Base-by-base conservation (phyloP, 2,329 filamentous ascomycete species). In the Monilinia laxa region DNA sequence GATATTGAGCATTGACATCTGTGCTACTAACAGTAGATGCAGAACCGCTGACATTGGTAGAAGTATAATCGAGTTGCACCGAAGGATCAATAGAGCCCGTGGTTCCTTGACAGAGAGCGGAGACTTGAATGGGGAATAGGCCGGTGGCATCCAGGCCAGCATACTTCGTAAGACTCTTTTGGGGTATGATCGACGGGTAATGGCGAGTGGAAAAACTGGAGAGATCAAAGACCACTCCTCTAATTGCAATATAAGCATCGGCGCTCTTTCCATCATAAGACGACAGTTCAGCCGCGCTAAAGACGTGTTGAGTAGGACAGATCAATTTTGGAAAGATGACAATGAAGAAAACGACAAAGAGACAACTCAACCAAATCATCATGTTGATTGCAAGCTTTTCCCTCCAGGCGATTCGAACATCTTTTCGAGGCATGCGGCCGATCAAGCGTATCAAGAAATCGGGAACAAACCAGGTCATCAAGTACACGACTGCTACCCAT, bases 361-460 rank as follows among this genome's bases (percentile, higher is more conserved):
- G 81, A 79, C 94, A 98, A 76, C 85, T 86, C 67, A 94, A 81
- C 95, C 96, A 99, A 76, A 99, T 99, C 75, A 98, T 85, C 77
- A 99, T 83, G 81, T 99, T 99, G 84, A 99, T 99, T 64, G 95
- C 94, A 68, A 99, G 78, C 83, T 99, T 99, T 78, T 99, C 95
- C 76, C 95, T 86, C 95, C 95, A 99, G 0, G 95, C 95, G 77
- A 90, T 84, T 31, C 93, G 90, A 11, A 99, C 87, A 77, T 99
- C 95, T 76, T 96, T 96, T 69, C 95, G 91, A 68, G 90, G 85
- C 90, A 97, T 97, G 62, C 90, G 85, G 28, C 94, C 94, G 52
- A 96, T 69, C 73, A 83, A 82, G 64, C 87, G 86, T 76, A 98
- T 90, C 54, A 89, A 74, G 73, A 97, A 90, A 76, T 97, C 93